These are phyloP conservation scores for Endocladia muricata DNA, from an alignment of 31 red algal species.

Conservation along the genomic window DNA sequence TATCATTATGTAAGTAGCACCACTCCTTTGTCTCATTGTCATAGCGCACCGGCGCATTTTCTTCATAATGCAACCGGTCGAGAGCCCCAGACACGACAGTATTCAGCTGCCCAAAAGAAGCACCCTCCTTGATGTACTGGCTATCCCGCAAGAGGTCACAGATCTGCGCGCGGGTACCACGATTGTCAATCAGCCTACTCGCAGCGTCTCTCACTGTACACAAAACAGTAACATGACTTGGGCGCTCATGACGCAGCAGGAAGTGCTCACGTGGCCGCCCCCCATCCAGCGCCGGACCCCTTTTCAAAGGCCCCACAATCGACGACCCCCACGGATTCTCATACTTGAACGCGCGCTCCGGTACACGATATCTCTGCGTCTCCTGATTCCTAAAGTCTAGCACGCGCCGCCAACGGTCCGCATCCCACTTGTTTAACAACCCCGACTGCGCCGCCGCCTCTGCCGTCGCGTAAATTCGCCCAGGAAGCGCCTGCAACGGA, in stretches of 20 bases:
- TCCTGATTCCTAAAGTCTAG: slow-evolving; percentile 77
- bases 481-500: slow-evolving; percentile 40
- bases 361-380: slow-evolving; percentile 63
- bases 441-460: slow-evolving; percentile 47
- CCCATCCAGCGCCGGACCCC: slow-evolving; percentile 78
- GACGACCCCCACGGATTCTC: slow-evolving; percentile 75
- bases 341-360: slow-evolving; percentile 67
- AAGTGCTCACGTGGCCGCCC: slow-evolving; percentile 81
- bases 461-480: slow-evolving; percentile 45
- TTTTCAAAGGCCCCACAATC: slow-evolving; percentile 74
- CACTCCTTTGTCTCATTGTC: slow-evolving; percentile 87
- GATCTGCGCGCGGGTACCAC: slow-evolving; percentile 76
- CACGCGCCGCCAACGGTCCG: slow-evolving; percentile 68
- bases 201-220: slow-evolving; percentile 86
- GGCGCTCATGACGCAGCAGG: slow-evolving; percentile 81
- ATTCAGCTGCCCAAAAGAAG: slow-evolving; percentile 79
- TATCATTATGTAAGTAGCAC: slow-evolving; percentile 85
- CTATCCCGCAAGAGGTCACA: slow-evolving; percentile 78
- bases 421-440: slow-evolving; percentile 79
- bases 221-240: slow-evolving; percentile 87
- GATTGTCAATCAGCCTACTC: slow-evolving; percentile 56
- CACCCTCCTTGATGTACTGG: slow-evolving; percentile 80
- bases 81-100: slow-evolving; percentile 79
- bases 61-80: slow-evolving; percentile 87
- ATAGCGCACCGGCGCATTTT: slow-evolving; percentile 73